Conservation (phyloP, 2,329 filamentous ascomycete genomes). For the Cladophialophora yegresii region DNA sequence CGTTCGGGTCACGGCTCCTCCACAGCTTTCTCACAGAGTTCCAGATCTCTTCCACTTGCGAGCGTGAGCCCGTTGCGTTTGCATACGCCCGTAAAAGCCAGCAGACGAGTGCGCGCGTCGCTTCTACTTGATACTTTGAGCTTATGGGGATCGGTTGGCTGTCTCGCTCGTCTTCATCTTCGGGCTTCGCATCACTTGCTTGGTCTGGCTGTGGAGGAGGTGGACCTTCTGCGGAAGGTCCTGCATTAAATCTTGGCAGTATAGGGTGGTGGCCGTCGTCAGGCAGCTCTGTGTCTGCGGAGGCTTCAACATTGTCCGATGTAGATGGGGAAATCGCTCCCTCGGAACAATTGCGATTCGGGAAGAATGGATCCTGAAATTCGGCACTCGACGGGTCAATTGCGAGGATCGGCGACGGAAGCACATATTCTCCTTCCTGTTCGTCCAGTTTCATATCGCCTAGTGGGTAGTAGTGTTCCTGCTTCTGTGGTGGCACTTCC, state of each 20-base stretch:
- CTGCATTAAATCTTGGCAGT: neutral
- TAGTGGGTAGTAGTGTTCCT: slow-evolving; percentile 33
- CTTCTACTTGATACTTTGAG: slow-evolving; percentile 27
- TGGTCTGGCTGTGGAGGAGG: neutral
- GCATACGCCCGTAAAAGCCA: slow-evolving; percentile 36
- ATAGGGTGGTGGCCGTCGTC: neutral
- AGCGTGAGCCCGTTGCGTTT: slow-evolving; percentile 30
- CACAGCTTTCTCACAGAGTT: slow-evolving; percentile 32
- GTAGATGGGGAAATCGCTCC: neutral
- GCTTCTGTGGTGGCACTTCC: slow-evolving; percentile 7
- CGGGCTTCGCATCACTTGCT: neutral
- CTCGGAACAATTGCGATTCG: neutral
- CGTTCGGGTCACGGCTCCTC: slow-evolving; percentile 34
- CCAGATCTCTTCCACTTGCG: slow-evolving; percentile 34
- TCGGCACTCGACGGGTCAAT: slow-evolving; percentile 25
- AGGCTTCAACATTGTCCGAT: neutral
- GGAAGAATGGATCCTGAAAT: neutral
- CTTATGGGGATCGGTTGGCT: slow-evolving; percentile 11
- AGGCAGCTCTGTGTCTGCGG: neutral
- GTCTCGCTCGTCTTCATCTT: slow-evolving; percentile 15
- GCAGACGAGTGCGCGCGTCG: slow-evolving; percentile 31
- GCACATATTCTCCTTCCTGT: slow-evolving; percentile 37
- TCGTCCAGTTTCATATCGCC: slow-evolving; percentile 33
- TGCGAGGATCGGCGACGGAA: slow-evolving; percentile 31
- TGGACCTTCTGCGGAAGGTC: neutral